Conservation (phyloP, 768 basidiomycete species). For the Tylopilus intermedius region DNA sequence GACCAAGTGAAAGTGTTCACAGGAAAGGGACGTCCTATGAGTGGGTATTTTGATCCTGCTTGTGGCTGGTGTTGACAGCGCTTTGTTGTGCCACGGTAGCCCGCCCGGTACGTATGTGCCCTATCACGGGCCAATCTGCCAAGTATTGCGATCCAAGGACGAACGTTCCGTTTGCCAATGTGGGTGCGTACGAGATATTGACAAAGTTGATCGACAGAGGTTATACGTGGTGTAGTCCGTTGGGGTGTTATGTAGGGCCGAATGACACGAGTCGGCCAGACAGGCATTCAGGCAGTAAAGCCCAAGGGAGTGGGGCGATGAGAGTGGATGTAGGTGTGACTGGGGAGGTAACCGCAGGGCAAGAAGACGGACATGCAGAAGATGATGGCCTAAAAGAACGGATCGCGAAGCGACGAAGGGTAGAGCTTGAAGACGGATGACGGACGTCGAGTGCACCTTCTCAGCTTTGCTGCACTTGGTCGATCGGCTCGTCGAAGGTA, state of each 20-base stretch:
- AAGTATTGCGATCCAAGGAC: constrained; percentile 77
- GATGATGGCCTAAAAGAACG: constrained; percentile 9
- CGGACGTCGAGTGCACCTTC: neutral
- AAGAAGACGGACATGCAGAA: neutral
- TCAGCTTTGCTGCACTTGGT: neutral
- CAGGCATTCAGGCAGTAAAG: neutral
- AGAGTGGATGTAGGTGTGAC: neutral
- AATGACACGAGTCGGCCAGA: neutral
- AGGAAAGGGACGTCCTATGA: constrained; percentile 58
- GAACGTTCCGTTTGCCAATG: constrained; percentile 72
- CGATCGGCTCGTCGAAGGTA: neutral
- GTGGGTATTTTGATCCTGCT: constrained; percentile 35
- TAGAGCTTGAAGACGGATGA: constrained; percentile 7
- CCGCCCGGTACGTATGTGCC: constrained; percentile 62
- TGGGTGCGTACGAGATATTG: constrained; percentile 59
- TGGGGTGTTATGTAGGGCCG: constrained; percentile 40
- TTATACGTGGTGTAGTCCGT: constrained; percentile 55
- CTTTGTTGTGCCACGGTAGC: constrained; percentile 29
- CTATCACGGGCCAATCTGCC: constrained; percentile 74
- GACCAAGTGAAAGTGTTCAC: constrained; percentile 62
- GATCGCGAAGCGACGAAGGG: constrained; percentile 13
- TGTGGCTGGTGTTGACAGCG: neutral
- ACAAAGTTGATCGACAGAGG: constrained; percentile 59
- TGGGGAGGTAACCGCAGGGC: neutral
- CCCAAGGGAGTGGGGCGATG: neutral